Percentiles rank a stretch among this genome's conserved stretches.
phyloP scores from a whole-genome alignment of 768 basidiomycete species.

The Amanita pallidorosea region DNA sequence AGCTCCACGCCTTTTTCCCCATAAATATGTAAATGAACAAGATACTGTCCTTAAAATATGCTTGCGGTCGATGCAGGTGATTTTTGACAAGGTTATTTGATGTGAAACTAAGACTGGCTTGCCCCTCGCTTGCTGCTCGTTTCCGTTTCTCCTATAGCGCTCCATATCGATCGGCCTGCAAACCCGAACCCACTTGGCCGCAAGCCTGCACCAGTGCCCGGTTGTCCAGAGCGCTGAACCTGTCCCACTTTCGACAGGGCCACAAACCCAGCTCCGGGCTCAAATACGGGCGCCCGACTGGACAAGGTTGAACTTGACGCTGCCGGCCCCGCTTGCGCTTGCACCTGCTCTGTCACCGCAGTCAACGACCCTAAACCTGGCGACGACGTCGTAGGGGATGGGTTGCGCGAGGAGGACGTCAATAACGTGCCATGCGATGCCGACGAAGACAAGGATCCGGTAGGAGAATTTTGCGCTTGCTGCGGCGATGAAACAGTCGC shows the following conservation, averaged over 20 bases:
- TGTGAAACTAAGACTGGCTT: neutral
- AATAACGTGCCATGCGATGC: neutral
- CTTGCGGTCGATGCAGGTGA: neutral
- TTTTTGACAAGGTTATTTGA: neutral
- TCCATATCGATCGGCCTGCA: neutral
- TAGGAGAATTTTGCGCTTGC: neutral
- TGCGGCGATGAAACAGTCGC: neutral
- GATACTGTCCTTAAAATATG: neutral
- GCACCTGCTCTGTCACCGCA: slow-evolving; percentile 4
- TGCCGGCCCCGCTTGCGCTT: neutral
- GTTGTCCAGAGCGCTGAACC: too few species aligned
- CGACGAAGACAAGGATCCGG: neutral
- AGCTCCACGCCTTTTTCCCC: neutral
- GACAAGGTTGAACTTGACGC: slow-evolving; percentile 27
- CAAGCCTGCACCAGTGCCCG: neutral
- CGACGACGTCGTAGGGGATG: neutral
- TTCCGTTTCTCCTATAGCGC: neutral
- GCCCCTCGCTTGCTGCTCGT: neutral
- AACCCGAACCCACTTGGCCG: neutral
- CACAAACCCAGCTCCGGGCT: slow-evolving; percentile 20
- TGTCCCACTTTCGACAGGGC: neutral
- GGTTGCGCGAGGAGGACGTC: neutral
- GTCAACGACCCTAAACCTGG: neutral
- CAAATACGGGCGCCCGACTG: slow-evolving; percentile 41
- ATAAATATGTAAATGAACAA: slow-evolving; percentile 2